Percentiles rank a stretch among this genome's conserved stretches.
Evolutionary conservation across 139 green algal species (phyloP).

Genomic region (Chlorella sp.): DNA sequence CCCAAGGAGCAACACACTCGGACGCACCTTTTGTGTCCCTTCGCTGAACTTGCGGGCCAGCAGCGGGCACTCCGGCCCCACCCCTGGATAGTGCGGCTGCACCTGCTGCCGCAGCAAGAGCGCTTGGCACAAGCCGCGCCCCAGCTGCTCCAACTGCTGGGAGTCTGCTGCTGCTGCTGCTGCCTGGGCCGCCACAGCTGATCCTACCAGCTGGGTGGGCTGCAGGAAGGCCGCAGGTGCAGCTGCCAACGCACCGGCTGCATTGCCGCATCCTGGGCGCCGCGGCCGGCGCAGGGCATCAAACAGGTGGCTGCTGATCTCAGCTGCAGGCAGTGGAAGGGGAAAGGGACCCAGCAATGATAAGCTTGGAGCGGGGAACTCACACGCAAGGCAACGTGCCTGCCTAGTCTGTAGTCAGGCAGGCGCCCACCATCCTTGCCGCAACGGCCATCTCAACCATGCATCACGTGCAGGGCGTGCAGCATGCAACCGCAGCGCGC

Average conservation of each 20-base stretch:
- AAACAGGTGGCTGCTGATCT: background rate
- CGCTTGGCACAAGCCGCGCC: background rate
- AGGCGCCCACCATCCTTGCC: no score
- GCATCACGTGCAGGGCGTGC: no score
- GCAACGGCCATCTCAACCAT: no score
- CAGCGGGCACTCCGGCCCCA: slow-evolving; percentile 24
- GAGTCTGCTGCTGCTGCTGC: background rate
- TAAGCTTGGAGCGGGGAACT: no score
- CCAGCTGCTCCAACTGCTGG: background rate
- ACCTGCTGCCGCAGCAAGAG: slow-evolving; percentile 29
- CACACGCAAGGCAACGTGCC: no score
- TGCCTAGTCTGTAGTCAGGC: no score
- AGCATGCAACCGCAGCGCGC: background rate
- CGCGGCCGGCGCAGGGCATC: slow-evolving; percentile 12
- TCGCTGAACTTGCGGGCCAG: slow-evolving; percentile 34
- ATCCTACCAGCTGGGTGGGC: background rate
- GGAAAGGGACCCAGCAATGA: no score
- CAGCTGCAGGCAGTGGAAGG: background rate
- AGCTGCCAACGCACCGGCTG: background rate
- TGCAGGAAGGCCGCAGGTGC: slow-evolving; percentile 10
- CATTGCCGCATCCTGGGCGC: slow-evolving; percentile 2
- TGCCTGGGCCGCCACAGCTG: background rate
- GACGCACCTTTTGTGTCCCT: background rate
- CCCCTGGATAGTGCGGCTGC: background rate
- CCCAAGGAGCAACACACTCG: no score